Conservation (phyloP, 1,139 yeast genomes). For the Taiozyma sp. region DNA sequence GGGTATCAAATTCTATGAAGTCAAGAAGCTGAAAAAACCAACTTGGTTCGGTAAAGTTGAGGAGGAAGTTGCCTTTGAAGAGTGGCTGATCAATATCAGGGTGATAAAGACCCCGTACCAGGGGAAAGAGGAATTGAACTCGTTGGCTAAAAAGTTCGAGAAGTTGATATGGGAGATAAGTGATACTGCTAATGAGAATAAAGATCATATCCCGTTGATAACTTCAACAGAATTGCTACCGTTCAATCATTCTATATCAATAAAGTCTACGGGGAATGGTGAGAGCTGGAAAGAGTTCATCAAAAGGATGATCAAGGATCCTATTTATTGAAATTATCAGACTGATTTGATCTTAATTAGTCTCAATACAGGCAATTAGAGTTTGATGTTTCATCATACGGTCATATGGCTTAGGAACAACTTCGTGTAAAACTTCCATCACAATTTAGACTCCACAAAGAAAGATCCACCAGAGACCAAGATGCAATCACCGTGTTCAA, state of each 20-base stretch:
- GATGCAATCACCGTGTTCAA: constrained; percentile 7
- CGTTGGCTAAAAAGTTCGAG: constrained; percentile 10
- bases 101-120: constrained; percentile 19
- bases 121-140: constrained; percentile 2
- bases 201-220: constrained; percentile 69
- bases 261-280: constrained; percentile 18
- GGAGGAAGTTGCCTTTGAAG: constrained; percentile 43
- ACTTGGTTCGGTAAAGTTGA: constrained; percentile 37
- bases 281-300: constrained; percentile 22
- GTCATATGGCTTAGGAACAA: no score
- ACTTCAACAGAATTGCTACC: constrained; percentile 62
- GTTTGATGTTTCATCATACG: no score
- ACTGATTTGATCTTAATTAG: no score
- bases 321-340: constrained; percentile 5
- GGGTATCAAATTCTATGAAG: constrained; percentile 30
- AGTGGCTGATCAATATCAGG: constrained; percentile 37
- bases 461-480: constrained; percentile 15
- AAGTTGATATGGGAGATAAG: constrained; percentile 38
- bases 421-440: background rate
- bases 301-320: constrained; percentile 20
- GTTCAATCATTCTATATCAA: constrained; percentile 49
- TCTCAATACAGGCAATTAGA: no score
- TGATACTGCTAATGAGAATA: constrained; percentile 46
- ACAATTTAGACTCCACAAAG: constrained; percentile 29
- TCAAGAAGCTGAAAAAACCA: constrained; percentile 25